Base-by-base conservation (phyloP, 2,329 filamentous ascomycete species). In the Pseudocercospora cruenta region DNA sequence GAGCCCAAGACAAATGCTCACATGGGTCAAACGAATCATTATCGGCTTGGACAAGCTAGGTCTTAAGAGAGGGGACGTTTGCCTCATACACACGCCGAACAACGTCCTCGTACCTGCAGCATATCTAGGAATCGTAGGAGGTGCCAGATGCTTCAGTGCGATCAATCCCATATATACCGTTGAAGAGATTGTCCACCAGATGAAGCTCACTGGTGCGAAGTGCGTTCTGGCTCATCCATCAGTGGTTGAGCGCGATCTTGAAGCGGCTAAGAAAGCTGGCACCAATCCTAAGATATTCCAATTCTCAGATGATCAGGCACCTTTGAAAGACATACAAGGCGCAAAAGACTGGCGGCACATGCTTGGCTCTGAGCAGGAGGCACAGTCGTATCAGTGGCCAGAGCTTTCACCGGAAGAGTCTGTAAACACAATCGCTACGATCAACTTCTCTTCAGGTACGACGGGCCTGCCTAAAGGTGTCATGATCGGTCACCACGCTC, bases 381-480 rank as follows among this genome's bases (percentile, higher is more conserved):
- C 33, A 70, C 79, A 26, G 73, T 77, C 49, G 73, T 88, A 12
- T 74, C 65, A 80, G 7, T 90, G 88, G 88, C 73, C 77, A 55
- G 80, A 78, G 45, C 82, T 90, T 31, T 86, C 87, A 71, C 74
- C 75, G 0, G 63, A 77, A 1, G 78, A 80, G 54, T 78, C 90
- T 53, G 80, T 82, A 4, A 74, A 81, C 10, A 83, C 80, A 60
- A 71, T 82, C 10, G 76, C 82, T 79, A 69, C 79, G 80, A 92
- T 95, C 82, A 94, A 94, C 82, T 95, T 95, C 81, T 94, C 91
- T 4, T 94, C 91, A 2, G 92, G 92, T 33, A 95, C 92, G 1
- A 94, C 92, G 0, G 66, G 67, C 79, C 2, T 83, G 12, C 81
- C 81, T 0, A 83, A 83, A 70, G 75, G 74, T 10, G 75, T 76